Evolutionary conservation across 2,329 filamentous ascomycete species (phyloP).

Genomic region (Ambrosiella cleistominuta): DNA sequence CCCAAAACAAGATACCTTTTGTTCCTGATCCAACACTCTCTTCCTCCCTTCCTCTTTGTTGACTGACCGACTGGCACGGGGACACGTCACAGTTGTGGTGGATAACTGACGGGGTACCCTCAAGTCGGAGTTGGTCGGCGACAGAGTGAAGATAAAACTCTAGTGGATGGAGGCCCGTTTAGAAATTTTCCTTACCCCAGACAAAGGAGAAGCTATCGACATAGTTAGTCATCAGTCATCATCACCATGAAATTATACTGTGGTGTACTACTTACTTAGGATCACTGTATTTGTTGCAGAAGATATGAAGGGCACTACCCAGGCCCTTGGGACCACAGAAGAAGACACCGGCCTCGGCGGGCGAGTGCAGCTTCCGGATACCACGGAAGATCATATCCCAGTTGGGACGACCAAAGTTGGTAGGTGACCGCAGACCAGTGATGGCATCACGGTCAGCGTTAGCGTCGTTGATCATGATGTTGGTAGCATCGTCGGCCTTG

Average conservation of each 20-base stretch:
- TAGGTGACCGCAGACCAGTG: conserved; percentile 63
- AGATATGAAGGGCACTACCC: conserved; percentile 60
- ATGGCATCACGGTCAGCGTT: conserved; percentile 73
- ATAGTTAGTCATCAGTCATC: conserved; percentile 15
- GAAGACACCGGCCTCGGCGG: conserved; percentile 60
- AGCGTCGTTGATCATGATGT: conserved; percentile 85
- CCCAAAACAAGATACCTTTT: conserved; percentile 1
- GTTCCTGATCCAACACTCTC: neutral
- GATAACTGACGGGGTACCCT: too few relatives aligned
- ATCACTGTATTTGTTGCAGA: conserved; percentile 78
- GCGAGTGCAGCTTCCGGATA: conserved; percentile 60
- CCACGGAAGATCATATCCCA: conserved; percentile 83
- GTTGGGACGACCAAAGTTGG: conserved; percentile 73
- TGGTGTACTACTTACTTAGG: conserved; percentile 43
- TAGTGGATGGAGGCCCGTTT: conserved; percentile 16
- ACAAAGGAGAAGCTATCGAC: conserved; percentile 41
- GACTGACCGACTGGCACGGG: too few relatives aligned
- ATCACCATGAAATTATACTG: neutral
- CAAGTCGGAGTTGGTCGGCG: too few relatives aligned
- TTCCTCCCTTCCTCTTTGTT: too few relatives aligned
- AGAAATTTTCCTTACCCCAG: conserved; percentile 55
- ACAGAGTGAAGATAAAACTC: too few relatives aligned
- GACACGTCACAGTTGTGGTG: too few relatives aligned
- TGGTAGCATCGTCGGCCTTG: conserved; percentile 69
- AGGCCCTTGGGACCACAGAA: conserved; percentile 73